Conservation (phyloP, 2,329 filamentous ascomycete genomes). For the Verticillium klebahnii region DNA sequence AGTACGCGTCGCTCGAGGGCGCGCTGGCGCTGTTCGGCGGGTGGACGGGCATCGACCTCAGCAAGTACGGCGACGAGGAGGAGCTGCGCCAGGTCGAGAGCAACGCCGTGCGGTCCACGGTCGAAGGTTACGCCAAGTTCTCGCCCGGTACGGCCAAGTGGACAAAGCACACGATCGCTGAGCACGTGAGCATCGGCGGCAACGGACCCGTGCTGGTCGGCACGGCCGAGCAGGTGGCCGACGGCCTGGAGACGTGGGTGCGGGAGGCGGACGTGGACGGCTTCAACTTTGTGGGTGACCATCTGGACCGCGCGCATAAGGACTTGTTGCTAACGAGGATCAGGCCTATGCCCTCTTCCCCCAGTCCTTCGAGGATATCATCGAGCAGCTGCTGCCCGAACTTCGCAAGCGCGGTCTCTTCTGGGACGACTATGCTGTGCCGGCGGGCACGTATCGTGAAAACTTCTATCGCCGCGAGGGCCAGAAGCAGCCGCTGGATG, state of each 20-base stretch:
- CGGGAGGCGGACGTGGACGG: slow-evolving; percentile 67
- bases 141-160: slow-evolving; percentile 60
- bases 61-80: slow-evolving; percentile 59
- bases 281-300: slow-evolving; percentile 59
- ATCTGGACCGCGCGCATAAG: neutral
- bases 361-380: slow-evolving; percentile 63
- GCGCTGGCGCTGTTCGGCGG: slow-evolving; percentile 68
- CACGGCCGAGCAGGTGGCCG: slow-evolving; percentile 59
- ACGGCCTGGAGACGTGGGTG: slow-evolving; percentile 64
- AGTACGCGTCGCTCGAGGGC: slow-evolving; percentile 57
- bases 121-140: slow-evolving; percentile 51
- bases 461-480: slow-evolving; percentile 51
- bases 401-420: slow-evolving; percentile 55
- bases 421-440: slow-evolving; percentile 48
- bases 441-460: slow-evolving; percentile 55
- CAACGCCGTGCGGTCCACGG: slow-evolving; percentile 54
- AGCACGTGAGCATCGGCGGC: slow-evolving; percentile 64
- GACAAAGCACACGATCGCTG: slow-evolving; percentile 67
- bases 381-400: slow-evolving; percentile 61
- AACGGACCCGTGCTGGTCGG: slow-evolving; percentile 62
- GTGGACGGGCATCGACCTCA: slow-evolving; percentile 60
- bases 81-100: slow-evolving; percentile 58
- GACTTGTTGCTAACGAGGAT: neutral
- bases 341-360: slow-evolving; percentile 63
- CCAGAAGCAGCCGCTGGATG: slow-evolving; percentile 41